These are phyloP conservation scores for Pisolithus orientalis DNA, from an alignment of 768 basidiomycete species.

Conservation along the genomic window DNA sequence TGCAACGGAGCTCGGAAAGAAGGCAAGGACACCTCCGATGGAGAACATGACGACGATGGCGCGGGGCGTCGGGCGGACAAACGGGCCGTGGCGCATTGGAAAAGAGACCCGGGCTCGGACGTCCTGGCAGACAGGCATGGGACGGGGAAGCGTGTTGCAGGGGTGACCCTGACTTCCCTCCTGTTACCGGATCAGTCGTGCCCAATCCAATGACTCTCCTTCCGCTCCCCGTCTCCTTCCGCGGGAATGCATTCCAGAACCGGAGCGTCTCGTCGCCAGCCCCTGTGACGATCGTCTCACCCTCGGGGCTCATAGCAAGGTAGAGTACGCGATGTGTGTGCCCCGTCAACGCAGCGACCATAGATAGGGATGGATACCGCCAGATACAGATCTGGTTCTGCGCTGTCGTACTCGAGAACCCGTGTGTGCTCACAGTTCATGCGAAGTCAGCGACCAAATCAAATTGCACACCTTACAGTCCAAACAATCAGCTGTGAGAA, in stretches of 20 bases:
- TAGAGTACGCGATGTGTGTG: conserved; percentile 94
- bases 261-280: conserved; percentile 95
- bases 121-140: neutral
- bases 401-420: conserved; percentile 87
- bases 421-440: conserved; percentile 98
- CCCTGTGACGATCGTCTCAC: conserved; percentile 96
- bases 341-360: conserved; percentile 91
- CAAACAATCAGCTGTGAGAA: neutral
- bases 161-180: neutral
- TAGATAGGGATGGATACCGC: conserved; percentile 89
- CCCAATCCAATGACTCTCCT: conserved; percentile 41
- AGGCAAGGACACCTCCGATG: too few species aligned
- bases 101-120: neutral
- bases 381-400: conserved; percentile 97
- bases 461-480: conserved; percentile 87
- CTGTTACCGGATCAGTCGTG: conserved; percentile 44
- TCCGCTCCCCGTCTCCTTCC: conserved; percentile 42
- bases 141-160: neutral
- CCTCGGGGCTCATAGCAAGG: conserved; percentile 96
- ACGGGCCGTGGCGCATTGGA: neutral
- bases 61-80: too few species aligned
- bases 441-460: conserved; percentile 92
- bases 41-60: too few species aligned
- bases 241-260: conserved; percentile 98
- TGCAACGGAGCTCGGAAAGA: neutral